phyloP scores from a whole-genome alignment of 129 eudicot species.

The Chrysanthemum seticuspe region DNA sequence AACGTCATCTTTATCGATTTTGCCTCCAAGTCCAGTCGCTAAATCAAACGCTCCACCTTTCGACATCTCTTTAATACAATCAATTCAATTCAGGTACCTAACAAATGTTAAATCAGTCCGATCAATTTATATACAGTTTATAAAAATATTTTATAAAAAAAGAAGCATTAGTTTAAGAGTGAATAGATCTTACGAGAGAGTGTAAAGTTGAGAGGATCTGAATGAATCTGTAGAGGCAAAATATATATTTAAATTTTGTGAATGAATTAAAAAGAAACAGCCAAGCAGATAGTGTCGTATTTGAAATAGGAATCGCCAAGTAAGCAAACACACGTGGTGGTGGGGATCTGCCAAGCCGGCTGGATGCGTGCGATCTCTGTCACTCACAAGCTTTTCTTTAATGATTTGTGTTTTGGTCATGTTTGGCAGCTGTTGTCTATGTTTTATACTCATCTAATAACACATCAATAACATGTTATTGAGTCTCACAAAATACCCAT shows the following conservation, averaged over 20 bases:
- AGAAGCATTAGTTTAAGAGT: background rate
- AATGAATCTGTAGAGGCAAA: background rate
- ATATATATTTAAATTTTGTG: conserved; percentile 7
- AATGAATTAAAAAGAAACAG: background rate
- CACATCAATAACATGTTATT: no score
- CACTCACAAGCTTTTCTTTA: no score
- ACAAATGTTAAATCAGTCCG: conserved; percentile 15
- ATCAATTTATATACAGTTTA: background rate
- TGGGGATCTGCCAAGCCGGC: conserved; percentile 26
- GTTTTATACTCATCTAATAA: no score
- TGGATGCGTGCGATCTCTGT: background rate
- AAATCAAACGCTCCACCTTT: conserved; percentile 82
- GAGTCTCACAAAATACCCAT: no score
- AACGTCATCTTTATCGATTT: conserved; percentile 69
- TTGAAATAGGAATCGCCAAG: conserved; percentile 29
- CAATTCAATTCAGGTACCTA: background rate
- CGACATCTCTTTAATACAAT: conserved; percentile 45
- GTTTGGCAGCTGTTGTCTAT: no score
- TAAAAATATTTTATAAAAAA: no score
- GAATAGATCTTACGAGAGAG: conserved; percentile 15
- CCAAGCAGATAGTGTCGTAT: conserved; percentile 25
- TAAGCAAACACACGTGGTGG: conserved; percentile 41
- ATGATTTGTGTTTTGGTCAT: no score
- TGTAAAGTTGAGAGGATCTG: background rate
- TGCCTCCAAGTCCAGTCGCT: conserved; percentile 82